These are phyloP conservation scores for Podaxis carcinomalis DNA, from an alignment of 768 basidiomycete genomes.

Conservation along the genomic window DNA sequence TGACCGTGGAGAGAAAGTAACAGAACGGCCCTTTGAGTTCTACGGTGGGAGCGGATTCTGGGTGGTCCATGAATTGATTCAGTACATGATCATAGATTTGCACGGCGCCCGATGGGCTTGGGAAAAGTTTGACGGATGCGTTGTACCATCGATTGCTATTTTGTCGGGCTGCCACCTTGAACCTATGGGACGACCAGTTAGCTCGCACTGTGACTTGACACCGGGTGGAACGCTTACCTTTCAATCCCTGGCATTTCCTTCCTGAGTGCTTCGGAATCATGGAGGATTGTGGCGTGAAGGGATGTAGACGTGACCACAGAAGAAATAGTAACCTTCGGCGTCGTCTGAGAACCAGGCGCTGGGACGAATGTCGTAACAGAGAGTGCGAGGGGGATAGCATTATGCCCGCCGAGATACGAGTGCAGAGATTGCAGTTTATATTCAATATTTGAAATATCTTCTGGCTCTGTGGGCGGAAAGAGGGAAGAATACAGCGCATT, in stretches of 20 bases:
- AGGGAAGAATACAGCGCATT: conserved; percentile 85
- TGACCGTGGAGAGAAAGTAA: conserved; percentile 81
- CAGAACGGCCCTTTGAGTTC: conserved; percentile 72
- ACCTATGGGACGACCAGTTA: conserved; percentile 34
- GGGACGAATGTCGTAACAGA: conserved; percentile 45
- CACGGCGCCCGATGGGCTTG: conserved; percentile 37
- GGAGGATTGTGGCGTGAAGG: conserved; percentile 81
- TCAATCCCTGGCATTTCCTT: conserved; percentile 69
- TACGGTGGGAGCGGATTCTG: conserved; percentile 31
- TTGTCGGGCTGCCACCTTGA: conserved; percentile 77
- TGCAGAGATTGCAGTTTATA: conserved; percentile 56
- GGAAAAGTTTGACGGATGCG: conserved; percentile 53
- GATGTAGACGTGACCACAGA: conserved; percentile 83
- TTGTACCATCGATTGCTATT: conserved; percentile 74
- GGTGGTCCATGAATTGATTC: conserved; percentile 41
- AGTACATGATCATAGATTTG: conserved; percentile 57
- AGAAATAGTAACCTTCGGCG: conserved; percentile 35
- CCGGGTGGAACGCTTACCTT: conserved; percentile 21
- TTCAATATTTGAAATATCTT: conserved; percentile 17
- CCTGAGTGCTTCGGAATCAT: conserved; percentile 76
- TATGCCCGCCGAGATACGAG: conserved; percentile 39
- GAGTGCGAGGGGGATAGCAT: conserved; percentile 43
- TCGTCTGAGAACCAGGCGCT: conserved; percentile 21
- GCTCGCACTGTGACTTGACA: background rate
- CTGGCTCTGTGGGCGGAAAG: conserved; percentile 45